Evolutionary conservation across 352 stramenopile genomes (phyloP).

Genomic region (Paralagenidium karlingii): DNA sequence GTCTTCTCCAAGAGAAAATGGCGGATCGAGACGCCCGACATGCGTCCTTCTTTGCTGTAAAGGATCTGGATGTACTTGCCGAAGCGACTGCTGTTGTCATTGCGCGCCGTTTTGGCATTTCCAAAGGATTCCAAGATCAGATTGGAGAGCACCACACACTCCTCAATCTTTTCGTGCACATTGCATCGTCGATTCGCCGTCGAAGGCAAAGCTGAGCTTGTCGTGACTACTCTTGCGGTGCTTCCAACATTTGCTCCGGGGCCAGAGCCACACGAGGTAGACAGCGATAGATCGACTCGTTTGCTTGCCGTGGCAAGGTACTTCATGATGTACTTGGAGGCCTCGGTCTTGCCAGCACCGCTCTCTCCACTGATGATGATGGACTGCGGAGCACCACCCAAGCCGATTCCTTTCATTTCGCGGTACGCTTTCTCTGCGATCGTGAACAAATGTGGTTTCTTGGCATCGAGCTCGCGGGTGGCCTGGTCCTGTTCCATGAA

Average conservation of each 20-base stretch:
- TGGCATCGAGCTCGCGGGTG: conserved; percentile 3
- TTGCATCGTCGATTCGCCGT: too few species aligned
- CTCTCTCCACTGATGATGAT: conserved; percentile 92
- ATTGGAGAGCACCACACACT: conserved; percentile 72
- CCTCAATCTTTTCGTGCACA: conserved; percentile 70
- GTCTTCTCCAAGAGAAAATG: conserved; percentile 79
- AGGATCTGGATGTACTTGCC: conserved; percentile 87
- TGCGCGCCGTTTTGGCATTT: conserved; percentile 74
- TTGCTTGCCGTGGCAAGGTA: conserved; percentile 72
- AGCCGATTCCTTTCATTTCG: conserved; percentile 45
- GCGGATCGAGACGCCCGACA: conserved; percentile 61
- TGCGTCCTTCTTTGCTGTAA: conserved; percentile 58
- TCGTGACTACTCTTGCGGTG: conserved; percentile 2
- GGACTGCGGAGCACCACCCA: conserved; percentile 69
- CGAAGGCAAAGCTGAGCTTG: conserved; percentile 4
- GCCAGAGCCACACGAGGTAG: neutral
- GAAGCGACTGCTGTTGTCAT: conserved; percentile 86
- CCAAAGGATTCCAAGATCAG: conserved; percentile 77
- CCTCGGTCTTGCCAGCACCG: conserved; percentile 90
- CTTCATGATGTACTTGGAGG: conserved; percentile 89
- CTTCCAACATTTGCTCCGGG: conserved; percentile 8
- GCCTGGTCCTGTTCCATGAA: conserved; percentile 30
- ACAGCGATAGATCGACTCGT: conserved; percentile 5
- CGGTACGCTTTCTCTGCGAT: conserved; percentile 70
- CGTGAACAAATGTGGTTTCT: conserved; percentile 59